Evolutionary conservation across 2,329 filamentous ascomycete genomes (phyloP).

Genomic region (Aspergillus hiratsukae): DNA sequence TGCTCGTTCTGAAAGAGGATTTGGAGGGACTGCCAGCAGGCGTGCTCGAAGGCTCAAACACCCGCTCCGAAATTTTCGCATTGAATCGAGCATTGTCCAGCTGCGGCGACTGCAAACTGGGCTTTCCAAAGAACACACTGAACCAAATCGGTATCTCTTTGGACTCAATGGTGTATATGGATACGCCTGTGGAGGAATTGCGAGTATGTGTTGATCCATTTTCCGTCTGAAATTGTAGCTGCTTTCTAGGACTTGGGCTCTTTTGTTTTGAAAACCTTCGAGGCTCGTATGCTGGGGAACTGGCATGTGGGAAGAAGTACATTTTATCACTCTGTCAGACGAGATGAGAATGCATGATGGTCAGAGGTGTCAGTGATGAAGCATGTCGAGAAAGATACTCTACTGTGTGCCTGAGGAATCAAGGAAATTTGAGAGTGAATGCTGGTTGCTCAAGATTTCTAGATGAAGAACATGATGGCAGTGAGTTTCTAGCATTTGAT

Average conservation of each 20-base stretch:
- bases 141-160: constrained; percentile 2
- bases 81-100: constrained; percentile 4
- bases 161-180: background rate
- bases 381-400: background rate
- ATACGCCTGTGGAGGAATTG: background rate
- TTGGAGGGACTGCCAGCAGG: background rate
- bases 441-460: background rate
- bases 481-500: too few species aligned
- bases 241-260: background rate
- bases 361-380: background rate
- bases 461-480: too few species aligned
- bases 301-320: background rate
- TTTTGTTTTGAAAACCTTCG: background rate
- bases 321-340: background rate
- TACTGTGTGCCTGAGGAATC: background rate
- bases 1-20: background rate
- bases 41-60: background rate
- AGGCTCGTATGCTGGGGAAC: background rate
- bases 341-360: background rate
- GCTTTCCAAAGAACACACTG: constrained; percentile 4
- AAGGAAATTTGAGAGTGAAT: background rate
- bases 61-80: background rate
- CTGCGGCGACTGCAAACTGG: background rate
- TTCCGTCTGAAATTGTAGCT: background rate
- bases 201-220: background rate